Percentiles rank a stretch among this genome's conserved stretches.
Conservation (phyloP, 805 yeast species). For the Metschnikowia kunwiensis region DNA sequence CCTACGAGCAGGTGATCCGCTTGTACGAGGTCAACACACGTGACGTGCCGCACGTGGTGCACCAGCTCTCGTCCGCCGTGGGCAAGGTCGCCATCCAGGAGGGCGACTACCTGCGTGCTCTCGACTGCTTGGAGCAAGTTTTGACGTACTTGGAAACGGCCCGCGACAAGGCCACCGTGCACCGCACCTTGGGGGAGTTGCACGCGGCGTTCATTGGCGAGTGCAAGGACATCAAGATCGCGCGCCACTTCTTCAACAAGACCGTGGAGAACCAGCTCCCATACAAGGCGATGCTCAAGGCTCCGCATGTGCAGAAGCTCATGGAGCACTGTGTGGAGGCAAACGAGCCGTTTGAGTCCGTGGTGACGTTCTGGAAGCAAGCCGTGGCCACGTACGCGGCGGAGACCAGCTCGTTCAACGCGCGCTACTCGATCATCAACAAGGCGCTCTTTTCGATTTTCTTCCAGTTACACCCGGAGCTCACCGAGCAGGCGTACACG, state of each 20-base stretch:
- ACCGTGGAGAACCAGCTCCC: slow-evolving; percentile 71
- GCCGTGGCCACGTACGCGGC: slow-evolving; percentile 52
- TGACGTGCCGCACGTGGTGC: slow-evolving; percentile 25
- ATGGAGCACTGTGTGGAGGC: slow-evolving; percentile 57
- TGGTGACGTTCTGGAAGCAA: slow-evolving; percentile 59
- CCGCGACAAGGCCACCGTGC: slow-evolving; percentile 20
- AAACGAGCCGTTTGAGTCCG: slow-evolving; percentile 55
- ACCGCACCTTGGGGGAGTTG: slow-evolving; percentile 62
- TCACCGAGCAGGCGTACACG: slow-evolving; percentile 52
- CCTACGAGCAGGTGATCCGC: slow-evolving; percentile 57
- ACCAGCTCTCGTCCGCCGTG: slow-evolving; percentile 63
- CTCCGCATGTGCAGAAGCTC: slow-evolving; percentile 66
- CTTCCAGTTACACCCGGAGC: slow-evolving; percentile 53
- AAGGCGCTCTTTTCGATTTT: slow-evolving; percentile 66
- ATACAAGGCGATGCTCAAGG: slow-evolving; percentile 66
- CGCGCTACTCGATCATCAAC: slow-evolving; percentile 70
- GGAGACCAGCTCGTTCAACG: slow-evolving; percentile 50
- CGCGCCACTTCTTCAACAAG: slow-evolving; percentile 70
- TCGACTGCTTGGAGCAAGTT: slow-evolving; percentile 58
- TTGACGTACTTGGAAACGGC: slow-evolving; percentile 47
- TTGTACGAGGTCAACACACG: slow-evolving; percentile 48
- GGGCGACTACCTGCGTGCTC: slow-evolving; percentile 62
- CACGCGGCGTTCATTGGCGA: slow-evolving; percentile 77
- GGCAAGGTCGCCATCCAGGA: slow-evolving; percentile 69
- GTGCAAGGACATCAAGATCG: slow-evolving; percentile 67